Evolutionary conservation across 371 early-diverging fungal genomes (phyloP).

Genomic region (Sporodiniella umbellata): DNA sequence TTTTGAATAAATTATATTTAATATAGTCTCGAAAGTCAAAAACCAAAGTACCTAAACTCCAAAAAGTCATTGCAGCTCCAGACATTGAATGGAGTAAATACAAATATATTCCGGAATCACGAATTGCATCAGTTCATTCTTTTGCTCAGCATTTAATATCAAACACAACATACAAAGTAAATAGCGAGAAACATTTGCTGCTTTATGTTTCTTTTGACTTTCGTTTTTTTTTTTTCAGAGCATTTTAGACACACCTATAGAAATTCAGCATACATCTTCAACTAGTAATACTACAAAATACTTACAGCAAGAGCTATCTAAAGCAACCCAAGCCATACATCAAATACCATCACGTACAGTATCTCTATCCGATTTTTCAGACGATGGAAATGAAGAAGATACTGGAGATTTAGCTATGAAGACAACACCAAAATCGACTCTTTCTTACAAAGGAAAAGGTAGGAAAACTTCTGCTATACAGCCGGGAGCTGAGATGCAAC

Average conservation of each 20-base stretch:
- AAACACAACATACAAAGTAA: conserved; percentile 20
- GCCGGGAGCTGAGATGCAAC: conserved; percentile 12
- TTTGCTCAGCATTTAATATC: conserved; percentile 17
- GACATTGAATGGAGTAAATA: conserved; percentile 44
- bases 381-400: conserved; percentile 37
- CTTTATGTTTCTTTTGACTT: too few species aligned
- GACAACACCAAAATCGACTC: conserved; percentile 1
- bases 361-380: conserved; percentile 41
- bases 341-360: conserved; percentile 38
- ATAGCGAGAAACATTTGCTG: background rate
- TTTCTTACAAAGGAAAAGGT: conserved; percentile 33
- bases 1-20: background rate
- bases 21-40: conserved; percentile 9
- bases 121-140: conserved; percentile 18
- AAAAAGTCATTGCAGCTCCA: conserved; percentile 38
- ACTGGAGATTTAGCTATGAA: conserved; percentile 1
- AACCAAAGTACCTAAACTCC: conserved; percentile 31
- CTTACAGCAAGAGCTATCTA: conserved; percentile 30
- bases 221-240: conserved; percentile 10
- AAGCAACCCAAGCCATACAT: conserved; percentile 30
- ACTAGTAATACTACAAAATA: conserved; percentile 13
- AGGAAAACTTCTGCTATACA: conserved; percentile 36
- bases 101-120: conserved; percentile 36
- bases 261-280: background rate
- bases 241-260: conserved; percentile 16